Base-by-base conservation (phyloP, 176 grass and related monocot genomes). In the Oryza glaberrima region DNA sequence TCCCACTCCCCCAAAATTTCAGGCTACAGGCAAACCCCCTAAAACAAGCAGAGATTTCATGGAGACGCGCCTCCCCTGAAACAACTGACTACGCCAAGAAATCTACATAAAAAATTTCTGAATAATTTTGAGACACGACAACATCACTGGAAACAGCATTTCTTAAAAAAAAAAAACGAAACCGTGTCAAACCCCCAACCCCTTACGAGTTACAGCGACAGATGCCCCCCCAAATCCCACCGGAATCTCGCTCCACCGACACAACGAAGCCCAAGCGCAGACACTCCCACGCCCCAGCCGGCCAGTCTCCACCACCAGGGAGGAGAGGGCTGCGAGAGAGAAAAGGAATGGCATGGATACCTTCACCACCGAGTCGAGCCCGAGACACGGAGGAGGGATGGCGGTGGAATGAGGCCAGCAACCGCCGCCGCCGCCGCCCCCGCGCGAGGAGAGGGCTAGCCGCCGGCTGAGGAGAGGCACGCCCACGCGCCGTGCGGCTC, bases 21-120 rank as follows among this genome's bases (percentile, higher is more conserved):
- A 78, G 61, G 49, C 34, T 58, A 74, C 11, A 48, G 75, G 83
- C 36, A 83, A 79, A 68, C 28, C 75, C 75, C 83, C 9, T 41
- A 40, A 40, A 83, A 83, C 80, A 79, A 80, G 84, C 80, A 86
- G 88, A 75, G 88, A 75, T 69, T 69, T 86, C 67, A 77, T 82
- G 88, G 84, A 82, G 69, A 83, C 61, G 48, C 20, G 48, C 20
- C 80, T 86, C 36, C 56, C 52, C 67, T 43, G 56, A 90, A 77
- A 86, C 32, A 86, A 83, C 20, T 61, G 35, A 75, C 54, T 69
- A 60, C 12, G 30, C 15, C 63, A 78, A 86, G 56, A 32, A 32
- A 73, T 58, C 68, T 19, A 70, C 8, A 75, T 26, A 58, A 47
- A 58, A 47, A 73, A 82, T 69, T 69, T 43, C 10, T 11, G 3